Base-by-base conservation (phyloP, 2,329 filamentous ascomycete species). In the Alternaria alternata region DNA sequence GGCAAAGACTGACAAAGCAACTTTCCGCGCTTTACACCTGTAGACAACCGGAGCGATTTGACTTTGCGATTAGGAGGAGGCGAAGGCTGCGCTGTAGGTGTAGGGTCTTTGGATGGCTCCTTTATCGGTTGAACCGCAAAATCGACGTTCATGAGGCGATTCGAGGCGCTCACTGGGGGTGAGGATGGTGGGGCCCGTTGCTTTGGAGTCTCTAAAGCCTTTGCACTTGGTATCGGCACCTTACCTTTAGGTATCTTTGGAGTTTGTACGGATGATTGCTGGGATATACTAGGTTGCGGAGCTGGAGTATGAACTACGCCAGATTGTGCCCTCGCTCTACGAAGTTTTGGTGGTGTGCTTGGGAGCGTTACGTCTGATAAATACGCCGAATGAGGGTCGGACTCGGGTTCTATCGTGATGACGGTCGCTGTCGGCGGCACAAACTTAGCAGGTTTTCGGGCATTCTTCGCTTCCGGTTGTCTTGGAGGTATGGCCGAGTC, bases 1-100 rank as follows among this genome's bases (percentile, higher is more conserved):
- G 69, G 67, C 18, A 76, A 65, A n/a, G 77, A 68, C 54, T 82
- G 79, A 55, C 81, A 83, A 0, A 83, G 62, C 12, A 84, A 67
- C 57, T 75, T 81, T 36, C 78, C 81, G 58, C 79, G 78, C 16
- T 76, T 79, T 8, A 73, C 71, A n/a, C 74, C 77, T 5, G 70
- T 68, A 12, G 79, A 71, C 8, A 83, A 65, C 2, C 78, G 78
- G 30, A 83, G 58, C 4, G 76, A 69, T 59, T 76, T 81, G 2
- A 71, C 65, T 56, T 68, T 75, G 46, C 63, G 74, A 16, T 66
- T 65, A 12, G 62, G 67, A 28, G 62, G 62, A 12, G 69, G 49
- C 30, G 49, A 32, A 20, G 34, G 32, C 4, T 28, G 34, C 22
- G 66, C 66, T 11, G 63, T 49, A 16, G 59, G 34, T 14, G 48